Evolutionary conservation across 176 grass and related monocot species (phyloP).

Genomic region (Carex cristatella): DNA sequence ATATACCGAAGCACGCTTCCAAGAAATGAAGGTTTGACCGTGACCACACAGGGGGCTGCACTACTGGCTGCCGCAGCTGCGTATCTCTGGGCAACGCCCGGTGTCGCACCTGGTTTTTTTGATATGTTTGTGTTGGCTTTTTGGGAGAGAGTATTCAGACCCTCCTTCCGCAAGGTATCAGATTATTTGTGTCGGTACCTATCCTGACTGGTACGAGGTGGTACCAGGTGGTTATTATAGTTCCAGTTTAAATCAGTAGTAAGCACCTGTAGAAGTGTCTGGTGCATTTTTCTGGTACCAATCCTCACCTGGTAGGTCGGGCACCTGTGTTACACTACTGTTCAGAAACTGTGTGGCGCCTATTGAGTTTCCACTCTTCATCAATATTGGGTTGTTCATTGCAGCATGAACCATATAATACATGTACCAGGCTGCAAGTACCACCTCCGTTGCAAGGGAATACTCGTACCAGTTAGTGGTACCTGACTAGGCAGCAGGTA

Average conservation of each 20-base stretch:
- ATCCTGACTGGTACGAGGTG: not conserved
- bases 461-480: not conserved
- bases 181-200: not conserved
- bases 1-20: conserved; percentile 98
- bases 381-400: not conserved
- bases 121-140: conserved; percentile 95
- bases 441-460: not conserved
- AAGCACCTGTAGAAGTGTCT: not conserved
- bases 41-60: conserved; percentile 58
- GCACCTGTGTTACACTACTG: not conserved
- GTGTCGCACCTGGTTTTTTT: conserved; percentile 92
- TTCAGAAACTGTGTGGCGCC: not conserved
- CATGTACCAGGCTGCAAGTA: not conserved
- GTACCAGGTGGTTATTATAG: not conserved
- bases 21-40: conserved; percentile 56
- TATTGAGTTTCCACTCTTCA: not conserved
- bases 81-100: conserved; percentile 93
- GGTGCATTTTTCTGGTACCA: not conserved
- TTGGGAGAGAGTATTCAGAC: conserved; percentile 66
- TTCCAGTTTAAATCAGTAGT: not conserved
- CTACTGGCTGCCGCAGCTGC: conserved; percentile 51
- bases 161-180: conserved; percentile 75
- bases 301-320: not conserved
- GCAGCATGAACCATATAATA: not conserved
- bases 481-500: not conserved